A percentile compares a stretch with the other conserved stretches of the same genome.
phyloP scores from a whole-genome alignment of 345 rosid species.

The Syzygium oleosum region DNA sequence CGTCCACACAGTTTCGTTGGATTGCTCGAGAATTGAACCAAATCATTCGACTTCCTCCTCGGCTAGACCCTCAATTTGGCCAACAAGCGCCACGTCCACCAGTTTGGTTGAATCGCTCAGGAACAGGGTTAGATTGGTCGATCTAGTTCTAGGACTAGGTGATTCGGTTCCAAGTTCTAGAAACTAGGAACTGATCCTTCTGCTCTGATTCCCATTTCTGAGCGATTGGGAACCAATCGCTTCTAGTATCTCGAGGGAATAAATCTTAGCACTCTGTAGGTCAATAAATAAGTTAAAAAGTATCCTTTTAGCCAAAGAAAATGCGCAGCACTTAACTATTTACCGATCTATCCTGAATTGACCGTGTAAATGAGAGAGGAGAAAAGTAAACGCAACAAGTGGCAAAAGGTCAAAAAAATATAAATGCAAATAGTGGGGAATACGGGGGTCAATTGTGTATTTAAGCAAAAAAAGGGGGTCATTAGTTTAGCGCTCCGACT shows the following conservation, averaged over 20 bases:
- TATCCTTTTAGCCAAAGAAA: background rate
- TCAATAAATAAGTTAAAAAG: background rate
- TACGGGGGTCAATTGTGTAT: background rate
- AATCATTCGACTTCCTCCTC: no score
- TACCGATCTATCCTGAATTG: background rate
- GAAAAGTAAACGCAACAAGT: background rate
- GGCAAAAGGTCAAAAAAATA: background rate
- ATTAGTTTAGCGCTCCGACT: background rate
- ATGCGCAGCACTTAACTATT: background rate
- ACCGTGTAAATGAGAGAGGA: background rate
- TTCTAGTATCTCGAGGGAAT: background rate
- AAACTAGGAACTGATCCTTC: no score
- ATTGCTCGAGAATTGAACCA: no score
- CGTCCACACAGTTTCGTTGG: no score
- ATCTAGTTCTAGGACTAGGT: no score
- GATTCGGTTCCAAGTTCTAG: no score
- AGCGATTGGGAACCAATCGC: no score
- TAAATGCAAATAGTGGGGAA: background rate
- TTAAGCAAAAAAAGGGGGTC: background rate
- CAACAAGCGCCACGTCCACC: no score
- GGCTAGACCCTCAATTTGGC: no score
- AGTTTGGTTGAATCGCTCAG: no score
- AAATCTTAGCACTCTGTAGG: background rate
- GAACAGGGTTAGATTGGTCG: no score
- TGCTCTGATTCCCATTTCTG: no score